Percentiles rank a stretch among this genome's conserved stretches.
phyloP scores from a whole-genome alignment of 2,329 filamentous ascomycete genomes.

The Phaeoacremonium minimum region DNA sequence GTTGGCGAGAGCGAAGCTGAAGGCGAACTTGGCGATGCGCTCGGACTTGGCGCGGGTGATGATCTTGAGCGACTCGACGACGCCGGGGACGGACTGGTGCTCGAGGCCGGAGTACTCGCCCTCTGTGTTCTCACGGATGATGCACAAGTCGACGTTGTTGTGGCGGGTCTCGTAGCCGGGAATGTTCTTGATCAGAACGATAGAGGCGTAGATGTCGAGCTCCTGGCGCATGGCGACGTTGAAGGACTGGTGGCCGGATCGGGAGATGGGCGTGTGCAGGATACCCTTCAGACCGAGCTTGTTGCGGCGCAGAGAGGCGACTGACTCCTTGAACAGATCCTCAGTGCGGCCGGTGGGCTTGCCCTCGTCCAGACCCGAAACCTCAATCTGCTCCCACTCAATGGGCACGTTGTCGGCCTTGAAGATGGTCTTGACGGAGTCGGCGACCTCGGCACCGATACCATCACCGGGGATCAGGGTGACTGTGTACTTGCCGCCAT shows the following conservation, averaged over 20 bases:
- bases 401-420: conserved; percentile 96
- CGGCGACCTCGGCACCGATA: conserved; percentile 94
- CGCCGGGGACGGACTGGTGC: conserved; percentile 93
- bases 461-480: conserved; percentile 98
- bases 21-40: conserved; percentile 98
- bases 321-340: conserved; percentile 91
- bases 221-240: conserved; percentile 99
- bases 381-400: conserved; percentile 96
- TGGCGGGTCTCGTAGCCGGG: conserved; percentile 97
- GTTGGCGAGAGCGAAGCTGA: conserved; percentile 96
- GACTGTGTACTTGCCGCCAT: conserved; percentile 98
- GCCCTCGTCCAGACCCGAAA: conserved; percentile 82
- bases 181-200: conserved; percentile 99
- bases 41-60: conserved; percentile 99
- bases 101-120: conserved; percentile 98
- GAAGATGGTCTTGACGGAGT: conserved; percentile 96
- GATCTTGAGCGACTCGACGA: conserved; percentile 99
- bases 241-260: conserved; percentile 98
- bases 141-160: conserved; percentile 95
- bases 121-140: conserved; percentile 99
- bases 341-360: conserved; percentile 73
- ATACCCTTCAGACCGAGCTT: conserved; percentile 99
- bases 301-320: conserved; percentile 94
- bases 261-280: conserved; percentile 92
- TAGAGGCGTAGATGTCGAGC: conserved; percentile 98